Evolutionary conservation across 2,329 filamentous ascomycete genomes (phyloP).

Genomic region (Hymenoscyphus linearis): DNA sequence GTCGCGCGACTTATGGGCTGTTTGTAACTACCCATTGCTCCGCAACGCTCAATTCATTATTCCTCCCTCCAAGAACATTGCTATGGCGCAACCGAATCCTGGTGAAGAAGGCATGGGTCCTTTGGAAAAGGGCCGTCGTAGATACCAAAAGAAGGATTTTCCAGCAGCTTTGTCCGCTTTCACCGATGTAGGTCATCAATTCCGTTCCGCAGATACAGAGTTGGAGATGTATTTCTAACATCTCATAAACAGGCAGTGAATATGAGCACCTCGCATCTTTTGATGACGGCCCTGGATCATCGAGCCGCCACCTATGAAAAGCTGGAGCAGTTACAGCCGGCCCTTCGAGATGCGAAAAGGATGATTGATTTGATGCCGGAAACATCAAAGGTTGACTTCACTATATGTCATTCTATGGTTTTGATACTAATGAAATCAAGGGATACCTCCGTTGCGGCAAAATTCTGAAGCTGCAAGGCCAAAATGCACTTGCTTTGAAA

Average conservation of each 20-base stretch:
- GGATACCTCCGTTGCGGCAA: conserved; percentile 34
- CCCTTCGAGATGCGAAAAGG: conserved; percentile 29
- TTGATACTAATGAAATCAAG: conserved; percentile 13
- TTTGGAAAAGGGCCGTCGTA: conserved; percentile 24
- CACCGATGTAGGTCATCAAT: conserved; percentile 12
- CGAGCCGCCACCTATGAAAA: conserved; percentile 33
- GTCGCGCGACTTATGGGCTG: background rate
- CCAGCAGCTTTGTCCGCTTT: conserved; percentile 13
- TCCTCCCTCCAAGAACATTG: background rate
- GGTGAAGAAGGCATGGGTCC: conserved; percentile 25
- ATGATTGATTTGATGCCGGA: conserved; percentile 32
- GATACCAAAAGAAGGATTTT: conserved; percentile 29
- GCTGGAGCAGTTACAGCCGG: conserved; percentile 23
- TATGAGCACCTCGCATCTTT: conserved; percentile 22
- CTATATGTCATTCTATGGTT: background rate
- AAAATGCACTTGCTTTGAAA: conserved; percentile 28
- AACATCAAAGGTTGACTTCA: conserved; percentile 25
- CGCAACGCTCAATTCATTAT: background rate
- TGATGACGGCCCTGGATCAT: conserved; percentile 31
- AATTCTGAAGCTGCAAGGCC: conserved; percentile 27
- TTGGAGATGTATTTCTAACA: conserved; percentile 3
- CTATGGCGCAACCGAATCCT: conserved; percentile 9
- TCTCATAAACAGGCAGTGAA: conserved; percentile 21
- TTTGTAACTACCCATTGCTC: background rate
- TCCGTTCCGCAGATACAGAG: background rate